Conservation (phyloP, 2,329 filamentous ascomycete species). For the Elsinoe arachidis region DNA sequence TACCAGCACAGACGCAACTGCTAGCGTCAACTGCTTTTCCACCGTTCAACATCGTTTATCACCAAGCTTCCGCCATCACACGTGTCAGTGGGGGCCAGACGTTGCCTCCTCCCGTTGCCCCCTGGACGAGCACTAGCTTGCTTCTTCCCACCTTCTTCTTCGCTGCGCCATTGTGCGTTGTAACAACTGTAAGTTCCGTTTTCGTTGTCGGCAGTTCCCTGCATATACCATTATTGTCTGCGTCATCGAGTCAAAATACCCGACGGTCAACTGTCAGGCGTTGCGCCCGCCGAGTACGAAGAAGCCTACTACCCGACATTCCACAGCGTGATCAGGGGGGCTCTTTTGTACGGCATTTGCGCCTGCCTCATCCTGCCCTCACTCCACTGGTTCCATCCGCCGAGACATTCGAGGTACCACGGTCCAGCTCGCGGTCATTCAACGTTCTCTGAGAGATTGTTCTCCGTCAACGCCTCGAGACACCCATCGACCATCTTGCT, state of each 20-base stretch:
- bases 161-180: conserved; percentile 13
- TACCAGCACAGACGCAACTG: not conserved
- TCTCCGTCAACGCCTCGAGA: conserved; percentile 6
- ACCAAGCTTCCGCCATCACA: conserved; percentile 9
- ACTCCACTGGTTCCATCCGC: conserved; percentile 2
- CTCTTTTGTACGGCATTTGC: not conserved
- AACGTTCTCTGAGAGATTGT: conserved; percentile 11
- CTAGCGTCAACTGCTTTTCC: conserved; percentile 6
- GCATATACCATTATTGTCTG: not conserved
- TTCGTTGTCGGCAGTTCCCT: conserved; percentile 7
- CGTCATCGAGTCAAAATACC: conserved; percentile 1
- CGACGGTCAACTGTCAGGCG: not conserved
- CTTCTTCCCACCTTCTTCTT: conserved; percentile 11
- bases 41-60: not conserved
- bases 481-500: not conserved
- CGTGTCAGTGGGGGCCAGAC: conserved; percentile 10
- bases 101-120: conserved; percentile 9
- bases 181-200: conserved; percentile 10
- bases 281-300: not conserved
- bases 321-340: not conserved
- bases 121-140: conserved; percentile 5
- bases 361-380: not conserved
- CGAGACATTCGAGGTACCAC: not conserved
- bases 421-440: conserved; percentile 5
- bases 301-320: not conserved